These are phyloP conservation scores for Cutaneotrichosporon daszewskae DNA, from an alignment of 1,284 basidiomycete genomes.

Conservation along the genomic window DNA sequence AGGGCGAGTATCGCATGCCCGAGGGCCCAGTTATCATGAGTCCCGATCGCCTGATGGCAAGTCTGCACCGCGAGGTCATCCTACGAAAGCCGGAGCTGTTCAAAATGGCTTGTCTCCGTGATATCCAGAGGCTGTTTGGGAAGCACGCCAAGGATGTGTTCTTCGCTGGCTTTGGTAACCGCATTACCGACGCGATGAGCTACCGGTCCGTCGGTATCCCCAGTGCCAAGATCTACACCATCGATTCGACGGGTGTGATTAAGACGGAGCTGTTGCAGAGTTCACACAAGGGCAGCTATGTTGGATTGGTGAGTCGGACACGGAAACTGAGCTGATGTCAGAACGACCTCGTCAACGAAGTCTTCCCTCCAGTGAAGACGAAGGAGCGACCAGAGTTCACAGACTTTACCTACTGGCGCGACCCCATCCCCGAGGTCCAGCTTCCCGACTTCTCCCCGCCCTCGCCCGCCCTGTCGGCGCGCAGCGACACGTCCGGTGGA, in stretches of 20 bases:
- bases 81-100: slow-evolving; percentile 98
- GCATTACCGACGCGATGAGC: slow-evolving; percentile 95
- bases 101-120: slow-evolving; percentile 98
- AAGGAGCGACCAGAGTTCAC: slow-evolving; percentile 86
- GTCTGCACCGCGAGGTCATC: slow-evolving; percentile 93
- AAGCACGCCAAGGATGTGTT: slow-evolving; percentile 64
- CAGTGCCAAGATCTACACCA: slow-evolving; percentile 93
- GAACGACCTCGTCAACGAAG: slow-evolving; percentile 96
- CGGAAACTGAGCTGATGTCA: background rate
- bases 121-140: slow-evolving; percentile 90
- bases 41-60: slow-evolving; percentile 91
- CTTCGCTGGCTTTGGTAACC: slow-evolving; percentile 97
- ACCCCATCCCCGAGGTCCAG: slow-evolving; percentile 67
- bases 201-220: slow-evolving; percentile 95
- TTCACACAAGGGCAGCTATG: slow-evolving; percentile 76
- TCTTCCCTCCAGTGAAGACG: slow-evolving; percentile 93
- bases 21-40: slow-evolving; percentile 99
- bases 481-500: slow-evolving; percentile 74
- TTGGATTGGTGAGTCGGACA: slow-evolving; percentile 49
- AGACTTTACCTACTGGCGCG: slow-evolving; percentile 96
- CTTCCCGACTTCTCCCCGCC: slow-evolving; percentile 87
- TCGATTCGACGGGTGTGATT: slow-evolving; percentile 90
- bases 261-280: slow-evolving; percentile 95
- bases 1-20: slow-evolving; percentile 90
- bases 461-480: slow-evolving; percentile 84